Evolutionary conservation across 2,329 filamentous ascomycete genomes (phyloP).

Genomic region (Aspergillus latus): DNA sequence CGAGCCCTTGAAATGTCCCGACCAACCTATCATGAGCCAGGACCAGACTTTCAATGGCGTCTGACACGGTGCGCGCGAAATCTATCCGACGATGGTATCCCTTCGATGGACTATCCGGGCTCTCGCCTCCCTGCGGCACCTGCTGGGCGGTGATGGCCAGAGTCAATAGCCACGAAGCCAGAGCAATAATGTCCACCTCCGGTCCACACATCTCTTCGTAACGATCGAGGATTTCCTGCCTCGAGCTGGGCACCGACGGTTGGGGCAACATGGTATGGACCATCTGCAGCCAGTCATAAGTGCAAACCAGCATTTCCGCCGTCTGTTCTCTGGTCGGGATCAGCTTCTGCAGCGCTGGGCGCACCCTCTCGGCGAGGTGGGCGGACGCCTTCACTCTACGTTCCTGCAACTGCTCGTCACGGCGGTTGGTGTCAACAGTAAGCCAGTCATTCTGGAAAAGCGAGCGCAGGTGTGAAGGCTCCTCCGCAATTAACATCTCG

Average conservation of each 20-base stretch:
- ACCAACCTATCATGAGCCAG: slow-evolving; percentile 20
- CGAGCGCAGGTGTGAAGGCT: slow-evolving; percentile 17
- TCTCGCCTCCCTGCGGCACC: background rate
- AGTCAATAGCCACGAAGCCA: slow-evolving; percentile 20
- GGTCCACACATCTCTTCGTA: slow-evolving; percentile 19
- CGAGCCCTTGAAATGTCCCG: slow-evolving; percentile 15
- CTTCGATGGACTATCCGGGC: background rate
- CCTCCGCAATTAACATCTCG: slow-evolving; percentile 15
- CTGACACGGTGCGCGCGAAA: slow-evolving; percentile 11
- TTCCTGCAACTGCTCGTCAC: slow-evolving; percentile 9
- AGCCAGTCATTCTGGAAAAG: slow-evolving; percentile 24
- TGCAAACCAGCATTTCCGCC: slow-evolving; percentile 8
- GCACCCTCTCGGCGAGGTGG: slow-evolving; percentile 8
- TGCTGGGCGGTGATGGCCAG: slow-evolving; percentile 20
- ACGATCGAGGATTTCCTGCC: slow-evolving; percentile 11
- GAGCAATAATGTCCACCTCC: slow-evolving; percentile 14
- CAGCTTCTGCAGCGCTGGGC: slow-evolving; percentile 17
- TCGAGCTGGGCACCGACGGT: slow-evolving; percentile 13
- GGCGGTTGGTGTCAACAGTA: slow-evolving; percentile 14
- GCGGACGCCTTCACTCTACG: slow-evolving; percentile 9
- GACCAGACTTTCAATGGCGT: slow-evolving; percentile 15
- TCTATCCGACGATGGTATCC: slow-evolving; percentile 2
- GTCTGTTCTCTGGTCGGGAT: slow-evolving; percentile 18
- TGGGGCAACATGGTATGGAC: slow-evolving; percentile 19
- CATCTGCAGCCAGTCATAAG: slow-evolving; percentile 19